Conservation (phyloP, 1,139 yeast species). For the Zygosaccharomyces pseudobailii region DNA sequence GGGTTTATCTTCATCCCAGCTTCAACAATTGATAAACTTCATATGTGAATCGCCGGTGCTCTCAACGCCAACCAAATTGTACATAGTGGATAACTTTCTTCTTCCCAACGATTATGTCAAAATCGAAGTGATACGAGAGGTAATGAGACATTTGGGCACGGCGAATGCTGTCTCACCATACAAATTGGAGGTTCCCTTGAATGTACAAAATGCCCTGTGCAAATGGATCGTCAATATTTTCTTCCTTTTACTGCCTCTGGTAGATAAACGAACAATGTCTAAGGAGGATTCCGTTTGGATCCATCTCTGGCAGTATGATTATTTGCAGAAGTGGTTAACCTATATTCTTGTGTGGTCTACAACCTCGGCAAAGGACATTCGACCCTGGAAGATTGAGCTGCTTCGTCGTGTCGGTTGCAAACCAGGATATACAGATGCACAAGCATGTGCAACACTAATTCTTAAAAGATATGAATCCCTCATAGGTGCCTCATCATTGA, state of each 20-base stretch:
- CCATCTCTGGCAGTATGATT: constrained; percentile 43
- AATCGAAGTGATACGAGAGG: constrained; percentile 24
- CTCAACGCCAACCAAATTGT: constrained; percentile 20
- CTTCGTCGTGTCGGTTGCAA: constrained; percentile 18
- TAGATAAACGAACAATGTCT: constrained; percentile 22
- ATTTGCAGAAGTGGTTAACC: constrained; percentile 41
- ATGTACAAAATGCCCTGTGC: constrained; percentile 34
- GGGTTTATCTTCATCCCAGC: constrained; percentile 20
- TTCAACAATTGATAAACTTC: constrained; percentile 18
- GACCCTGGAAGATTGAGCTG: constrained; percentile 28
- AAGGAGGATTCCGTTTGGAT: constrained; percentile 37
- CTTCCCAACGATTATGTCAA: constrained; percentile 35
- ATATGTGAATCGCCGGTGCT: constrained; percentile 19
- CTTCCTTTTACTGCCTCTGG: constrained; percentile 27
- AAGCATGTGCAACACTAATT: constrained; percentile 20
- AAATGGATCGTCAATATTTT: constrained; percentile 40
- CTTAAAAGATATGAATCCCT: constrained; percentile 18
- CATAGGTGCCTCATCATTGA: constrained; percentile 14
- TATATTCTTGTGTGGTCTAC: constrained; percentile 41
- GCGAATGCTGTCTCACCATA: constrained; percentile 17
- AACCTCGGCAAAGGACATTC: constrained; percentile 33
- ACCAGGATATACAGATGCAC: constrained; percentile 22
- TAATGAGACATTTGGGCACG: constrained; percentile 35
- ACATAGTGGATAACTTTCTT: constrained; percentile 31
- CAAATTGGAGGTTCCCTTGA: constrained; percentile 17